Evolutionary conservation across 768 basidiomycete genomes (phyloP).

Genomic region (Lentinula edodes): DNA sequence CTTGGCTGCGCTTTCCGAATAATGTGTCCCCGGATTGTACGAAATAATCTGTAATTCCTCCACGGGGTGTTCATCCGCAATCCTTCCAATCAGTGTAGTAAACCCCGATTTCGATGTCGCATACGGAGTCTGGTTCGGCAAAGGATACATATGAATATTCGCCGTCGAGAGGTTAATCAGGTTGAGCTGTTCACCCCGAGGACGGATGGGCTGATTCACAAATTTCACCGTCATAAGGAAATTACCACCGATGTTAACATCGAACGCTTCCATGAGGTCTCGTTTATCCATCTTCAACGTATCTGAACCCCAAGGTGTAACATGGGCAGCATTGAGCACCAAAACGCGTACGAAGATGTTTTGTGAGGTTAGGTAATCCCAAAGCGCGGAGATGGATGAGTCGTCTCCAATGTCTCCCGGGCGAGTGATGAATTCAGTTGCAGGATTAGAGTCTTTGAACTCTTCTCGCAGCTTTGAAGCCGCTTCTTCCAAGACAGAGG

Average conservation of each 20-base stretch:
- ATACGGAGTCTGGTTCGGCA: background rate
- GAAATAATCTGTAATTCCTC: background rate
- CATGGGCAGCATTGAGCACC: background rate
- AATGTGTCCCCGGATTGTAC: background rate
- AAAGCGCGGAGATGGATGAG: background rate
- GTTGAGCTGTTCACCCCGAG: background rate
- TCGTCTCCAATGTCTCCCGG: background rate
- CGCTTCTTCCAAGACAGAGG: background rate
- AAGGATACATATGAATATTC: background rate
- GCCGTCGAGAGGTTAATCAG: background rate
- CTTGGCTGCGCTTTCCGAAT: background rate
- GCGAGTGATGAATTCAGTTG: background rate
- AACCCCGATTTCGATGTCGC: background rate
- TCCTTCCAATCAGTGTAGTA: background rate
- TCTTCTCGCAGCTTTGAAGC: background rate
- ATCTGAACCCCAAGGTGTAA: background rate
- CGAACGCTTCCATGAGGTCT: background rate
- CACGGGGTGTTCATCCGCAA: background rate
- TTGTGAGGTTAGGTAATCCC: background rate
- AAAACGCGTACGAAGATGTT: background rate
- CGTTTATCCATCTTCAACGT: background rate
- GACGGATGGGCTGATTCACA: background rate
- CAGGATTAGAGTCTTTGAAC: background rate
- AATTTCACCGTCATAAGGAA: background rate
- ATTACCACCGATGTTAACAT: background rate